Conservation (phyloP, 495 filamentous ascomycete species). For the Lasiosphaeria hispida region DNA sequence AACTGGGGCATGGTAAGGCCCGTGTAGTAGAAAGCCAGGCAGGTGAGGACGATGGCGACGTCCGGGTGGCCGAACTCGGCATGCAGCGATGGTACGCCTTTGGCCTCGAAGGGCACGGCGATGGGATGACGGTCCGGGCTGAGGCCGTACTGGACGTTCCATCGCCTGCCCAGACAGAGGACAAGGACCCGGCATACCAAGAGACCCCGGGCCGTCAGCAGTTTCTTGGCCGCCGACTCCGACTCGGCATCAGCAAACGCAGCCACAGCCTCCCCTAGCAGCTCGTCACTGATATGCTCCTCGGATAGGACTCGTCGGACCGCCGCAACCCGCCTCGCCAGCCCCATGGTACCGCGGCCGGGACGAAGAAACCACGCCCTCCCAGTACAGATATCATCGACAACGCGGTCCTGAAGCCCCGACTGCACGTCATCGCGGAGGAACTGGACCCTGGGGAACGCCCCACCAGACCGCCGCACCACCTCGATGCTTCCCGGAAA, state of each 20-base stretch:
- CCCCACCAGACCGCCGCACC: not conserved
- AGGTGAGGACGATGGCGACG: too few species aligned
- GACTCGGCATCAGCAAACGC: not conserved
- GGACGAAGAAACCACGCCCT: not conserved
- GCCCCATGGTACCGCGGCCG: not conserved
- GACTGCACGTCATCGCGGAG: not conserved
- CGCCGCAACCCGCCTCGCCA: not conserved
- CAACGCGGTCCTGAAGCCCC: not conserved
- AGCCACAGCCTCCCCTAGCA: not conserved
- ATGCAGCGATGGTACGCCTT: too few species aligned
- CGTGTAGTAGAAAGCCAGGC: too few species aligned
- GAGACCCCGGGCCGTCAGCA: slow-evolving; percentile 32
- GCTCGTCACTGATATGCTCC: not conserved
- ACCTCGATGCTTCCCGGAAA: not conserved
- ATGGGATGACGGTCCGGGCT: slow-evolving; percentile 34
- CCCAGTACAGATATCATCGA: not conserved
- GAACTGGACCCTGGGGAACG: not conserved
- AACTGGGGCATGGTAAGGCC: slow-evolving; percentile 30
- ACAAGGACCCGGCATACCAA: slow-evolving; percentile 37
- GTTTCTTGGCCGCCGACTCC: slow-evolving; percentile 1
- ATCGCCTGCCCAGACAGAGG: slow-evolving; percentile 38
- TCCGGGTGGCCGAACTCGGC: too few species aligned
- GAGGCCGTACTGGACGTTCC: slow-evolving; percentile 43
- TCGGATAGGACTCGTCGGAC: not conserved
- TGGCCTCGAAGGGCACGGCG: too few species aligned